Conservation (phyloP, 352 stramenopile genomes). For the Phytophthora ramorum region DNA sequence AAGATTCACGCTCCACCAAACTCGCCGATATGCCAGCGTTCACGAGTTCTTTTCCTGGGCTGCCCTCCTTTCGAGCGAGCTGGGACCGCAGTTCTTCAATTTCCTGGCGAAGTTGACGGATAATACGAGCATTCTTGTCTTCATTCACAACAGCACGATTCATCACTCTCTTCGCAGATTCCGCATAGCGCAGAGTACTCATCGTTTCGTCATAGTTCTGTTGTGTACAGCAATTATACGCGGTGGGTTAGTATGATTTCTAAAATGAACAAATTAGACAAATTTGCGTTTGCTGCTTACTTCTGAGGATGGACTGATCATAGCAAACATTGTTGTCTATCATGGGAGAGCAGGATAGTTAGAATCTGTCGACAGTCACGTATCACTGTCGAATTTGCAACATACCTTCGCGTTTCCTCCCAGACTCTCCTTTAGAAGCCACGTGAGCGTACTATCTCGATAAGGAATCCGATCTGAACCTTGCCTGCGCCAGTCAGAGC, state of each 20-base stretch:
- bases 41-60: conserved; percentile 37
- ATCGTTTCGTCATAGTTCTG: conserved; percentile 89
- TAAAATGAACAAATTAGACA: not conserved
- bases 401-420: conserved; percentile 81
- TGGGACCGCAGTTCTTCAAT: conserved; percentile 63
- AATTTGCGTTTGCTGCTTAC: conserved; percentile 28
- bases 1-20: conserved; percentile 56
- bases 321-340: conserved; percentile 90
- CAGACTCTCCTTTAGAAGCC: conserved; percentile 87
- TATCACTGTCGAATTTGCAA: not conserved
- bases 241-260: not conserved
- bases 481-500: conserved; percentile 36
- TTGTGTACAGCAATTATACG: not conserved
- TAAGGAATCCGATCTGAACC: conserved; percentile 78
- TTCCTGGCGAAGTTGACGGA: conserved; percentile 79
- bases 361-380: not conserved
- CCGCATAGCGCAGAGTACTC: conserved; percentile 85
- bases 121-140: conserved; percentile 82
- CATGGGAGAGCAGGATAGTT: not conserved
- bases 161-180: conserved; percentile 86
- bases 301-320: conserved; percentile 80
- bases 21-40: conserved; percentile 40
- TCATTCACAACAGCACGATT: conserved; percentile 86
- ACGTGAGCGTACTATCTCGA: conserved; percentile 87
- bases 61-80: conserved; percentile 42